These are phyloP conservation scores for Verticillium klebahnii DNA, from an alignment of 2,329 filamentous ascomycete genomes.

Conservation along the genomic window DNA sequence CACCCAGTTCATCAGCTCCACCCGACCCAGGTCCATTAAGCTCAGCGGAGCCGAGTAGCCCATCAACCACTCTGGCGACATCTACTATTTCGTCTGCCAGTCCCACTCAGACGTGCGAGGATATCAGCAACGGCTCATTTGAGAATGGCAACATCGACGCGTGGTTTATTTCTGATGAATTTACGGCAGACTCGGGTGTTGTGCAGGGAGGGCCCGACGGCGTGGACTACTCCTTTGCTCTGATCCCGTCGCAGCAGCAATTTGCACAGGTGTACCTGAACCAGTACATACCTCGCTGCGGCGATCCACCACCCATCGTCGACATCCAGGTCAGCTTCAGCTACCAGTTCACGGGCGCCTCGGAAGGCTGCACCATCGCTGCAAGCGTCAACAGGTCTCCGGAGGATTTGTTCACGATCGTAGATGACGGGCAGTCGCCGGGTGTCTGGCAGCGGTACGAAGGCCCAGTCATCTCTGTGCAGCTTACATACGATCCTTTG, in stretches of 20 bases:
- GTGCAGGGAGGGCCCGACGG: not conserved
- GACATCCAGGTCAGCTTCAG: conserved; percentile 5
- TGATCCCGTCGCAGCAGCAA: conserved; percentile 8
- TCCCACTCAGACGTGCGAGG: conserved; percentile 1
- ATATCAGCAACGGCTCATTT: conserved; percentile 7
- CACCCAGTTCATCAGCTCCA: not conserved
- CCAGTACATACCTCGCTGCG: conserved; percentile 6
- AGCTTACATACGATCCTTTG: conserved; percentile 7
- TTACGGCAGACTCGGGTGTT: conserved; percentile 7
- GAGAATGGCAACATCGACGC: not conserved
- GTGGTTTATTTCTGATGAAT: conserved; percentile 11
- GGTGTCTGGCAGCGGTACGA: conserved; percentile 8
- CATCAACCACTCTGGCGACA: not conserved
- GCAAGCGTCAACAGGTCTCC: conserved; percentile 6
- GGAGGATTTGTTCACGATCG: not conserved
- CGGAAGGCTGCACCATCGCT: conserved; percentile 7
- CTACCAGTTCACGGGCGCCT: conserved; percentile 8
- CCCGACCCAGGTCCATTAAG: not conserved
- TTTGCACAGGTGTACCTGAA: conserved; percentile 11
- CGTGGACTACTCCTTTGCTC: conserved; percentile 5
- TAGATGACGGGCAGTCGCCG: conserved; percentile 2
- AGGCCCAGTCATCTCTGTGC: conserved; percentile 2
- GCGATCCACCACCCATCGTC: conserved; percentile 8
- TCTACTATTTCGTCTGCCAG: not conserved
- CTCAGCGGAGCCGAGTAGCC: not conserved